Conservation (phyloP, 345 rosid species). For the Gossypium australe region DNA sequence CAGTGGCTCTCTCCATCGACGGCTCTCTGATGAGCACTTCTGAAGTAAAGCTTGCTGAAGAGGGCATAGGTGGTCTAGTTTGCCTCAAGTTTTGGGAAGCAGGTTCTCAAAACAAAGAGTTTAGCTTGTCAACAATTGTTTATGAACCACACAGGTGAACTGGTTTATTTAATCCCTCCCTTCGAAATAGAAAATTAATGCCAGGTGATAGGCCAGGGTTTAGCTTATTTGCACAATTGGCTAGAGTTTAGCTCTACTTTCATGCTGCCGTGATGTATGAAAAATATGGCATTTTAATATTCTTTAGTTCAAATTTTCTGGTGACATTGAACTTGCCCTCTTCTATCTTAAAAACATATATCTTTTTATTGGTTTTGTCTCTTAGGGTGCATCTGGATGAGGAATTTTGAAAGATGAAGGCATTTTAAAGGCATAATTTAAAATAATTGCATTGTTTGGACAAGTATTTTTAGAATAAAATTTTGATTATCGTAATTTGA, state of each 20-base stretch:
- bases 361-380: not conserved
- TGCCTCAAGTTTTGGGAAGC: slow-evolving; percentile 84
- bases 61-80: slow-evolving; percentile 76
- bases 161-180: not conserved
- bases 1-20: slow-evolving; percentile 72
- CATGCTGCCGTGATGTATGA: not conserved
- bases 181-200: not conserved
- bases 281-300: not conserved
- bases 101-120: slow-evolving; percentile 47
- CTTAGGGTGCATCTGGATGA: not conserved
- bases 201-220: not conserved
- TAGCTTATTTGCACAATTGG: not conserved
- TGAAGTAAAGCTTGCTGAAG: slow-evolving; percentile 85
- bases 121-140: slow-evolving; percentile 72
- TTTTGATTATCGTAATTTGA: not conserved
- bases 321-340: not conserved
- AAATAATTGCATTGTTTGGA: not conserved
- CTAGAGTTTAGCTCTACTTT: not conserved
- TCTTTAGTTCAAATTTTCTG: not conserved
- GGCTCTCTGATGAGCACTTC: slow-evolving; percentile 78
- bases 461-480: not conserved
- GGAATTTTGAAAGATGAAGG: not conserved
- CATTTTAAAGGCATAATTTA: not conserved
- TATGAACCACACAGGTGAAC: slow-evolving; percentile 91
- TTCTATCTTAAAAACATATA: not conserved